Evolutionary conservation across 2,329 filamentous ascomycete species (phyloP).

Genomic region (Drechslerella stenobrocha): DNA sequence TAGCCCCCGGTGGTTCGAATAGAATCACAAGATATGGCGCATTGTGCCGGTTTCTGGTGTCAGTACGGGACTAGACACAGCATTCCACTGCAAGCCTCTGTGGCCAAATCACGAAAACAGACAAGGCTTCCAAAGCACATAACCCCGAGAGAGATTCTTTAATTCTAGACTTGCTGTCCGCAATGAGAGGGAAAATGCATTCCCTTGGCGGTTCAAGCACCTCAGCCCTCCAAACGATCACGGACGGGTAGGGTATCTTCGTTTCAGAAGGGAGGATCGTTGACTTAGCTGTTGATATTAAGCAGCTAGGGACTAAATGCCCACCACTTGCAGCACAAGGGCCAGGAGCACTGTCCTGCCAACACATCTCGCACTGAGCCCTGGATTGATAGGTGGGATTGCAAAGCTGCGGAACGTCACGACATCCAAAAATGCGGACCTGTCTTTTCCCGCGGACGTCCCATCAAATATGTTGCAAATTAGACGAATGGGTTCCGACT

Average conservation of each 20-base stretch:
- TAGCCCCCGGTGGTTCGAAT: conserved; percentile 4
- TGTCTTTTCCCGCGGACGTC: conserved; percentile 1
- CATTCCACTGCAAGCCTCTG: no score
- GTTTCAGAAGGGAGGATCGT: no score
- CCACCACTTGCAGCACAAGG: no score
- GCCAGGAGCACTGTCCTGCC: no score
- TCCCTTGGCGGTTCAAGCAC: background rate
- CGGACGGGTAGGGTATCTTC: no score
- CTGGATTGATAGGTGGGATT: background rate
- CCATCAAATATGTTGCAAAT: background rate
- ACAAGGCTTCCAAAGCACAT: background rate
- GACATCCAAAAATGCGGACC: background rate
- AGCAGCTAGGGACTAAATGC: no score
- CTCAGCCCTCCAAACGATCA: no score
- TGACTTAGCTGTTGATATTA: no score
- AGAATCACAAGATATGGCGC: conserved; percentile 40
- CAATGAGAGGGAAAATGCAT: background rate
- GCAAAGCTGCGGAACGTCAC: background rate
- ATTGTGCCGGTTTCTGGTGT: conserved; percentile 8
- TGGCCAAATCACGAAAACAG: no score
- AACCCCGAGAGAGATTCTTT: background rate
- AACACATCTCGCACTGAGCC: no score
- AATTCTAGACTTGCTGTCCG: conserved; percentile 2
- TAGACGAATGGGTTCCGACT: background rate
- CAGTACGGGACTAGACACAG: no score